Evolutionary conservation across 768 basidiomycete species (phyloP).

Genomic region (Suillus tomentosus): DNA sequence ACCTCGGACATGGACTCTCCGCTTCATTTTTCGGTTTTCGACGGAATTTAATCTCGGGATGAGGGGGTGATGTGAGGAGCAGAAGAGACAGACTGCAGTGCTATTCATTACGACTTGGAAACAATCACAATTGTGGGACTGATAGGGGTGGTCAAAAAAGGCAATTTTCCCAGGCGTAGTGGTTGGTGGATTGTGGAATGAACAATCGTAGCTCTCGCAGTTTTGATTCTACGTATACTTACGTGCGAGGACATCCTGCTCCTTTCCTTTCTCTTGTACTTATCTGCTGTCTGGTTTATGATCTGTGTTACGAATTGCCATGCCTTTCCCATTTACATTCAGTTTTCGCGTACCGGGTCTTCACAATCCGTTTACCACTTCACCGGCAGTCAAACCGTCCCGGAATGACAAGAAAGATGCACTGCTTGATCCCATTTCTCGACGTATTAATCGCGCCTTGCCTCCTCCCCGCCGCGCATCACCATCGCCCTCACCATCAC

Average conservation of each 20-base stretch:
- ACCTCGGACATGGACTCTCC: background rate
- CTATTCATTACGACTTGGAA: too few species aligned
- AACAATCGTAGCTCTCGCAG: background rate
- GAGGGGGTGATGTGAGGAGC: background rate
- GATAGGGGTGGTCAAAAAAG: background rate
- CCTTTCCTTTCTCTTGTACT: conserved; percentile 6
- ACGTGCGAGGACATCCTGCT: background rate
- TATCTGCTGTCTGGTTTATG: conserved; percentile 19
- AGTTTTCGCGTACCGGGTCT: conserved; percentile 64
- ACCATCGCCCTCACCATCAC: conserved; percentile 18
- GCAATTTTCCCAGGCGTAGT: background rate
- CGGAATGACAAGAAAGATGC: conserved; percentile 28
- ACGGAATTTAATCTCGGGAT: background rate
- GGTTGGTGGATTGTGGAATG: background rate
- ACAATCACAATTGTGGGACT: too few species aligned
- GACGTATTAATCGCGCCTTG: conserved; percentile 16
- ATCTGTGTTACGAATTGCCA: conserved; percentile 30
- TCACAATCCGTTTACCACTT: conserved; percentile 60
- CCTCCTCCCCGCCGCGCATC: conserved; percentile 27
- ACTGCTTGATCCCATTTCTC: conserved; percentile 20
- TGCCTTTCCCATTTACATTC: conserved; percentile 76
- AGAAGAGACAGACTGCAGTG: too few species aligned
- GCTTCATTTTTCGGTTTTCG: background rate
- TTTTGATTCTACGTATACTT: background rate
- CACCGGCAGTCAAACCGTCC: conserved; percentile 24